Conservation (phyloP, 768 basidiomycete genomes). For the Suillus tomentosus region DNA sequence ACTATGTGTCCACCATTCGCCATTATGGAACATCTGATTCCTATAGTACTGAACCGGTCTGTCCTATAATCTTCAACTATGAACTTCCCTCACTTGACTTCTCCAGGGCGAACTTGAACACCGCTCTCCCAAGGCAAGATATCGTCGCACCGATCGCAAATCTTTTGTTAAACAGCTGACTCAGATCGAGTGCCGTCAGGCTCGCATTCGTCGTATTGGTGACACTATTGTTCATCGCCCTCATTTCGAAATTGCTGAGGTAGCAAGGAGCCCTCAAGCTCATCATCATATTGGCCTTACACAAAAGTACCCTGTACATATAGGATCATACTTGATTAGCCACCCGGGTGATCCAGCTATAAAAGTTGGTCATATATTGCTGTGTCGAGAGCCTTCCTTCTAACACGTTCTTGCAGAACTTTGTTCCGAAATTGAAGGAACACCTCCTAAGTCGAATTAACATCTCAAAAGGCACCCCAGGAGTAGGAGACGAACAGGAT, state of each 20-base stretch:
- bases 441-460: conserved; percentile 14
- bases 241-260: not conserved
- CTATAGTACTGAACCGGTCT: conserved; percentile 35
- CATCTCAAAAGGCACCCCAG: conserved; percentile 26
- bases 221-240: not conserved
- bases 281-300: conserved; percentile 9
- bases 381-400: not conserved
- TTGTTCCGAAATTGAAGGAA: conserved; percentile 7
- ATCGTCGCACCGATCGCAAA: not conserved
- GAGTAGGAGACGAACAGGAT: conserved; percentile 41
- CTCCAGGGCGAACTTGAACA: conserved; percentile 18
- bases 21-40: conserved; percentile 36
- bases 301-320: conserved; percentile 22
- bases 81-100: not conserved
- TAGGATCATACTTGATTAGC: not conserved
- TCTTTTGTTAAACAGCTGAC: not conserved
- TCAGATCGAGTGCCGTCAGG: conserved; percentile 7
- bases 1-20: conserved; percentile 19
- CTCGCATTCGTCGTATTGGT: not conserved
- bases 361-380: not conserved
- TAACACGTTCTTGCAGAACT: conserved; percentile 15
- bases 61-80: not conserved
- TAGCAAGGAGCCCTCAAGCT: not conserved
- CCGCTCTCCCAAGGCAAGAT: conserved; percentile 5
- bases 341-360: not conserved